A percentile compares a stretch with the other conserved stretches of the same genome.
Evolutionary conservation across 108 stramenopile genomes (phyloP).

Genomic region (Parietichytrium sp.): DNA sequence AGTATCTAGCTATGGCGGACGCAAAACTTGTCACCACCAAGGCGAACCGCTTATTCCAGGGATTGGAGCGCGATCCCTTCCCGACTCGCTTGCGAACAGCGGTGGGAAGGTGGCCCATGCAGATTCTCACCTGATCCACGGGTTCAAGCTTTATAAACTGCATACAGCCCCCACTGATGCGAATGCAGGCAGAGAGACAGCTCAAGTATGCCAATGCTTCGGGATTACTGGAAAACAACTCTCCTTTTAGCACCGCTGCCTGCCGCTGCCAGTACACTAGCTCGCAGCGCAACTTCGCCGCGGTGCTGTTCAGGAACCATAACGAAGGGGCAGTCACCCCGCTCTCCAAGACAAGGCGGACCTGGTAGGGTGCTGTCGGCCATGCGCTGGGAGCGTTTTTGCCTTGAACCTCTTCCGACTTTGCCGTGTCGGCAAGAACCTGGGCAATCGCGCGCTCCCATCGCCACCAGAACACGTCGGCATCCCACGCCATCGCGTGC

Average conservation of each 20-base stretch:
- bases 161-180: not conserved
- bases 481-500: not conserved
- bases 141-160: slow-evolving; percentile 15
- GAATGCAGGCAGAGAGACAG: not conserved
- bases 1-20: not conserved
- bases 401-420: no score
- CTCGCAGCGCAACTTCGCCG: not conserved
- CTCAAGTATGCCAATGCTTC: not conserved
- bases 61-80: not conserved
- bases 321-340: not conserved
- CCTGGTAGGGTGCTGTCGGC: no score
- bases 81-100: slow-evolving; percentile 15
- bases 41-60: not conserved
- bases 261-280: slow-evolving; percentile 8
- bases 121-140: not conserved
- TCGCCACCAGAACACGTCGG: slow-evolving; percentile 15
- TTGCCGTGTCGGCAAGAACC: not conserved
- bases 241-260: not conserved
- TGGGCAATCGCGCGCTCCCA: slow-evolving; percentile 15
- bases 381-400: no score
- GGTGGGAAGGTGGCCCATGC: not conserved
- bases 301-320: not conserved
- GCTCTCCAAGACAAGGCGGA: not conserved
- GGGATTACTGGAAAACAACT: slow-evolving; percentile 4
- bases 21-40: not conserved